Evolutionary conservation across 108 stramenopile genomes (phyloP).

Genomic region (Aurantiochytrium sp.): DNA sequence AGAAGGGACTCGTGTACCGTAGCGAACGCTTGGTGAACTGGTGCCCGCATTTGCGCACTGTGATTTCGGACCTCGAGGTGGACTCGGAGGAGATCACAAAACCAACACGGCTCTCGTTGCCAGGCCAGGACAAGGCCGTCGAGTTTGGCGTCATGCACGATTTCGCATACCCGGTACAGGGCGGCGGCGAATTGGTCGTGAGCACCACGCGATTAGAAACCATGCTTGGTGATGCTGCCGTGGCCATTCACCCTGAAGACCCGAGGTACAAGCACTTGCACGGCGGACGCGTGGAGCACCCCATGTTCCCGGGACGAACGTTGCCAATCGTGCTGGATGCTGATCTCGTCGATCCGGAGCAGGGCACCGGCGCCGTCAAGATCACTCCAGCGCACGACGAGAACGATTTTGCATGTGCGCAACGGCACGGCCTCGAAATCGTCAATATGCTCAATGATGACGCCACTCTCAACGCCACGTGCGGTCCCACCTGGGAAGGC

Average conservation of each 20-base stretch:
- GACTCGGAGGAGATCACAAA: slow-evolving; percentile 35
- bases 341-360: slow-evolving; percentile 87
- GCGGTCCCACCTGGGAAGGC: slow-evolving; percentile 65
- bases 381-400: slow-evolving; percentile 93
- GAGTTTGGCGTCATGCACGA: slow-evolving; percentile 79
- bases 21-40: slow-evolving; percentile 96
- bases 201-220: slow-evolving; percentile 90
- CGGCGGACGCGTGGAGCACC: slow-evolving; percentile 74
- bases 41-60: slow-evolving; percentile 92
- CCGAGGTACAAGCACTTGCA: slow-evolving; percentile 71
- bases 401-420: slow-evolving; percentile 90
- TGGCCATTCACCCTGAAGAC: slow-evolving; percentile 90
- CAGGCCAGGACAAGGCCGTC: neutral
- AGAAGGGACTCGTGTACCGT: slow-evolving; percentile 85
- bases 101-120: neutral
- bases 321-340: slow-evolving; percentile 80
- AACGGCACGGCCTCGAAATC: slow-evolving; percentile 74
- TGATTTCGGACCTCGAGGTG: slow-evolving; percentile 91
- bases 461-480: slow-evolving; percentile 70
- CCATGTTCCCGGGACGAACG: slow-evolving; percentile 43
- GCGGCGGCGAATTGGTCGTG: slow-evolving; percentile 54
- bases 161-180: slow-evolving; percentile 84
- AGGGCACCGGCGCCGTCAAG: slow-evolving; percentile 92
- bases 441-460: slow-evolving; percentile 96
- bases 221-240: slow-evolving; percentile 86